These are phyloP conservation scores for Physcomitrellopsis africana DNA, from an alignment of 225 moss, liverwort and hornwort genomes.

Conservation along the genomic window DNA sequence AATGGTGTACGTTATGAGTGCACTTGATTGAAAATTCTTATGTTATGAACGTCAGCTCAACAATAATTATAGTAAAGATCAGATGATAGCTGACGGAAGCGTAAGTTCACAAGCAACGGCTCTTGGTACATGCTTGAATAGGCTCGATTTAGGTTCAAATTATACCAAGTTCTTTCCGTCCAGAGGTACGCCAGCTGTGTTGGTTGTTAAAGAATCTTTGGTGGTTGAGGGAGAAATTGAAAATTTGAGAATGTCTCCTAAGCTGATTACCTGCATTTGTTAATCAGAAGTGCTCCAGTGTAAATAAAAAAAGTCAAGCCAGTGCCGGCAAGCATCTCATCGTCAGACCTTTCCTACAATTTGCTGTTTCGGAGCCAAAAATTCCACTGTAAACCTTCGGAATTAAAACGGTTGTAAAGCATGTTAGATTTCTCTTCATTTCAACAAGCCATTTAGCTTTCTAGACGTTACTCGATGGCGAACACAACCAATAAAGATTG, in stretches of 20 bases:
- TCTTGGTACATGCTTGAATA: slow-evolving; percentile 5
- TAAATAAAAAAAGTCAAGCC: slow-evolving; percentile 14
- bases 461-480: too few relatives aligned
- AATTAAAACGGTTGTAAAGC: too few relatives aligned
- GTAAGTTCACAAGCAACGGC: background rate
- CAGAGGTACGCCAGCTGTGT: slow-evolving; percentile 78
- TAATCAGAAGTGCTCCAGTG: slow-evolving; percentile 14
- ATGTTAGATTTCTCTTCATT: too few relatives aligned
- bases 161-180: slow-evolving; percentile 85
- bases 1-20: slow-evolving; percentile 22
- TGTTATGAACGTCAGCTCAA: slow-evolving; percentile 16
- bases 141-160: slow-evolving; percentile 14
- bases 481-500: too few relatives aligned
- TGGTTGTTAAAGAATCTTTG: slow-evolving; percentile 88
- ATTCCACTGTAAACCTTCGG: too few relatives aligned
- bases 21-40: background rate
- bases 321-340: background rate
- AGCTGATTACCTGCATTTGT: slow-evolving; percentile 76
- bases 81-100: slow-evolving; percentile 10
- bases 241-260: slow-evolving; percentile 90
- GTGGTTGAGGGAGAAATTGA: slow-evolving; percentile 82
- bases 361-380: too few relatives aligned
- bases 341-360: background rate
- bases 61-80: background rate
- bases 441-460: too few relatives aligned